Percentiles rank a stretch among this genome's conserved stretches.
These are phyloP conservation scores for Luffa aegyptiaca DNA, from an alignment of 306 rosid species.

Conservation along the genomic window DNA sequence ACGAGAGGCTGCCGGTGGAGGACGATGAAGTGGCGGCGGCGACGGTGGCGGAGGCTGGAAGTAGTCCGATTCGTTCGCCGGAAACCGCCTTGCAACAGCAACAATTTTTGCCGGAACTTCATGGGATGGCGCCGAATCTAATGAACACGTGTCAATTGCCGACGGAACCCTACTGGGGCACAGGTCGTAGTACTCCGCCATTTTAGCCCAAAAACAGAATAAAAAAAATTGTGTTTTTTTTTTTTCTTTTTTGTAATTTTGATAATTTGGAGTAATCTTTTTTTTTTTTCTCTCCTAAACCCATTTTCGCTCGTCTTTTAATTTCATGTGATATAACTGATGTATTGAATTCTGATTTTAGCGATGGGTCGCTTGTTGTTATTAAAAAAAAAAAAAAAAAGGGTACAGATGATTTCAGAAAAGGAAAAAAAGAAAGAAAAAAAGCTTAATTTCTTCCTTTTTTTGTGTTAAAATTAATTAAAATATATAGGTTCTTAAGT, in stretches of 20 bases:
- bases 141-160: constrained; percentile 80
- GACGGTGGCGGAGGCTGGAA: constrained; percentile 12
- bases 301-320: not conserved
- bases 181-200: constrained; percentile 53
- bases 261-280: not conserved
- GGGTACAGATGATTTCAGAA: not conserved
- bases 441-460: not conserved
- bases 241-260: not conserved
- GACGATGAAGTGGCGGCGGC: constrained; percentile 46
- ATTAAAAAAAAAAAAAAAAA: not conserved
- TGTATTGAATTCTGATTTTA: not conserved
- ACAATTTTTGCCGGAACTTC: constrained; percentile 47
- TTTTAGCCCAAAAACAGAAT: constrained; percentile 16
- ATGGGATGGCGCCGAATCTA: constrained; percentile 78
- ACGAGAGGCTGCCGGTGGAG: constrained; percentile 82
- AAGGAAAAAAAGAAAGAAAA: not conserved
- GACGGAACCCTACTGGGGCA: constrained; percentile 66
- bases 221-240: not conserved
- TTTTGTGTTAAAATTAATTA: not conserved
- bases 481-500: not conserved
- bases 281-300: not conserved
- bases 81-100: constrained; percentile 44
- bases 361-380: not conserved
- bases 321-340: not conserved
- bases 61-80: constrained; percentile 48